Evolutionary conservation across 768 basidiomycete species (phyloP), one percentile per base, ranked within the genome.

Genomic region (Sporobolomyces roseus): DNA sequence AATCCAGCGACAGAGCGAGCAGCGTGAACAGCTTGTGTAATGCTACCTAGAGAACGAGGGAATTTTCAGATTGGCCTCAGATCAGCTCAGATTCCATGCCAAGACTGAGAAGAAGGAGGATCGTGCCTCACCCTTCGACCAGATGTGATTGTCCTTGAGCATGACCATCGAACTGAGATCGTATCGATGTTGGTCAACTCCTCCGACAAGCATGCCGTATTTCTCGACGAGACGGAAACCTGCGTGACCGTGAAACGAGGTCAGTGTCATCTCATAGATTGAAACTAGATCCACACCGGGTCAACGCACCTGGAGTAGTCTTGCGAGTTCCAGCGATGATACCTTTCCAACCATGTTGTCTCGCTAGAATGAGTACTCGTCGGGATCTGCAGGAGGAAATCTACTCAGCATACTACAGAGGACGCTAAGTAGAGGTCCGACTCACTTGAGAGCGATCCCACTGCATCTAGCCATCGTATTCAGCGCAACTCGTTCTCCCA

Each of bases 101-200:
- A 41, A 17, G 38, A 41, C 8, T 4, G 36, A 10, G 13, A 23
- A 9, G 0, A 35, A 46, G 5, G 9, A n/a, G 27, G 23, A 21
- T 2, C 30, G 61, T 83, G 2, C 3, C 19, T 68, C 76, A 87
- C 93, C 93, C 49, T 87, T 89, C 4, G 93, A 94, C 93, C 93
- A 97, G 77, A 98, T 90, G 77, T 99, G 96, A 78, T 99, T 99
- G 75, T 99, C 96, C 80, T 98, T 98, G 75, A 99, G 85, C 96
- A 99, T 99, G 77, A 99, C 93, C 96, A 99, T 98, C 77, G 89
- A 90, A 33, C 90, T 93, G n/a, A 98, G 83, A 78, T 98, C 93
- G 74, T 96, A 88, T 29, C 96, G 85, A 81, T 99, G 96, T 13
- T 90, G 81, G 77, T 99, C 94, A 74, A 97, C 88, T 9, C 96